phyloP scores from a whole-genome alignment of 139 green algal species.

The Chlorella sp. region DNA sequence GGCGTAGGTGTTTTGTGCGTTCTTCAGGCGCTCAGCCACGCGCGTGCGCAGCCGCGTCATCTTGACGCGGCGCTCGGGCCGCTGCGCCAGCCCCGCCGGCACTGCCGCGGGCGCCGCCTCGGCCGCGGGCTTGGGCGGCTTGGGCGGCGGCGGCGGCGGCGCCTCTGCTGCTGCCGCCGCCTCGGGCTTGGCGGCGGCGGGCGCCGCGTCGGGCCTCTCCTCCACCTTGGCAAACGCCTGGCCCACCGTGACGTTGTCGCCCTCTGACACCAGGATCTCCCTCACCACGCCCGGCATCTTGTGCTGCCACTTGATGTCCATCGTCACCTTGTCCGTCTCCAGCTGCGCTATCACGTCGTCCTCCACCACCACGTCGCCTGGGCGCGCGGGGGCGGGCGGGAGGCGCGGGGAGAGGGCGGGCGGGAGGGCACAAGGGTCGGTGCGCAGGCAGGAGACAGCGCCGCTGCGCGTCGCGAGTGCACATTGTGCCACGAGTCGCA shows the following conservation, averaged over 20 bases:
- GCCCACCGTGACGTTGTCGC: constrained; percentile 89
- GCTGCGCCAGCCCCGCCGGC: not conserved
- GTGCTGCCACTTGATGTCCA: constrained; percentile 85
- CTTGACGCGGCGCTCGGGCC: constrained; percentile 77
- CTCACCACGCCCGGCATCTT: constrained; percentile 59
- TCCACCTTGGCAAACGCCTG: constrained; percentile 80
- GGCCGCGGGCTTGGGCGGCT: constrained; percentile 2
- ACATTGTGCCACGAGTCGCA: too few species aligned
- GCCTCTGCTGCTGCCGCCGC: constrained; percentile 1
- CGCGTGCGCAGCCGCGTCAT: constrained; percentile 94
- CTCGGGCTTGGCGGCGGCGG: constrained; percentile 5
- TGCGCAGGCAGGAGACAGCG: too few species aligned
- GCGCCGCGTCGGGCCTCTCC: constrained; percentile 45
- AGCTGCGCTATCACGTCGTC: constrained; percentile 98
- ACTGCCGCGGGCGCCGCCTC: not conserved
- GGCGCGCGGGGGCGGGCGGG: too few species aligned
- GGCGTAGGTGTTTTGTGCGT: constrained; percentile 96
- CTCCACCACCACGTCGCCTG: constrained; percentile 83
- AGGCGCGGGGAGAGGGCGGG: too few species aligned
- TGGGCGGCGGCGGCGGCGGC: constrained; percentile 2
- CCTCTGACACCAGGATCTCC: constrained; percentile 68
- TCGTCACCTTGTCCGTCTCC: constrained; percentile 97
- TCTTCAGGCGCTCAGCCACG: constrained; percentile 94
- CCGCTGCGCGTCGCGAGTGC: too few species aligned
- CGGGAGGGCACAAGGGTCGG: too few species aligned